Percentiles rank a stretch among this genome's conserved stretches.
Evolutionary conservation across 2,329 filamentous ascomycete species (phyloP).

Genomic region (Botrytis elliptica): DNA sequence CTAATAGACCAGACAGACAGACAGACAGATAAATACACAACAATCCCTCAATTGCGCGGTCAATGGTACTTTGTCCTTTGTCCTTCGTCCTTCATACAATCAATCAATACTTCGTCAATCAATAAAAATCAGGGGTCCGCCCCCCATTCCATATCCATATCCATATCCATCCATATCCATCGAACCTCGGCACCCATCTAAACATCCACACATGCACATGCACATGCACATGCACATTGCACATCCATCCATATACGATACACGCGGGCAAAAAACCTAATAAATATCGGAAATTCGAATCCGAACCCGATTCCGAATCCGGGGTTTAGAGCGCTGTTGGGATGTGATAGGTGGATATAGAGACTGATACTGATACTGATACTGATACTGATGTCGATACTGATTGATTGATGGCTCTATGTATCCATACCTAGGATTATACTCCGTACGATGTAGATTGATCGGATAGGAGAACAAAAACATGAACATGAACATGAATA

Average conservation of each 20-base stretch:
- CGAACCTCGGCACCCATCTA: neutral
- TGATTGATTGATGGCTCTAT: neutral
- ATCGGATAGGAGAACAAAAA: neutral
- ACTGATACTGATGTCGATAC: neutral
- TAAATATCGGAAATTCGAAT: neutral
- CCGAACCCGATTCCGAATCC: neutral
- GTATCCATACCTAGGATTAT: neutral
- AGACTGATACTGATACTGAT: neutral
- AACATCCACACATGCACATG: too few relatives aligned
- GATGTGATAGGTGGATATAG: neutral
- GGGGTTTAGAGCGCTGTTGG: neutral
- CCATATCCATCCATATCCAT: neutral
- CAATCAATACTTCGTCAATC: too few relatives aligned
- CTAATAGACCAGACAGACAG: too few relatives aligned
- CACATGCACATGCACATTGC: too few relatives aligned
- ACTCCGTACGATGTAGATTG: neutral
- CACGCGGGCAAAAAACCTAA: neutral
- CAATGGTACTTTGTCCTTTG: too few relatives aligned
- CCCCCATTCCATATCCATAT: too few relatives aligned
- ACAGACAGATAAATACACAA: too few relatives aligned
- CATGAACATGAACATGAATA: neutral
- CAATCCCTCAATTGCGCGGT: too few relatives aligned
- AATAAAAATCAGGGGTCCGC: too few relatives aligned
- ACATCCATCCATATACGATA: too few relatives aligned
- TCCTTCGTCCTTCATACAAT: too few relatives aligned